Base-by-base conservation (phyloP, 1,139 yeast species). In the Candida sojae region DNA sequence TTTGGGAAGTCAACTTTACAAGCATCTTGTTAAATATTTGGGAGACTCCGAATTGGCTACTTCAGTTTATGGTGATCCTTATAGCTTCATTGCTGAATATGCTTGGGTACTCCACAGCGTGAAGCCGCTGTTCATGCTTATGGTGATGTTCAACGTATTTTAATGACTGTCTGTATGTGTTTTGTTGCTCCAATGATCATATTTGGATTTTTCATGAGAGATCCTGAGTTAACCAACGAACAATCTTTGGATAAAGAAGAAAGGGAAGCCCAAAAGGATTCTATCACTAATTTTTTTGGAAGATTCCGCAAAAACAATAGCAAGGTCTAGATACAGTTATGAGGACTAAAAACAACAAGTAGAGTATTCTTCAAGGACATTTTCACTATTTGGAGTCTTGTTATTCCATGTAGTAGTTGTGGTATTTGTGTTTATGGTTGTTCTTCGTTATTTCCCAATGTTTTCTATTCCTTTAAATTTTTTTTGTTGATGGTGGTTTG, bases 91-190 rank as follows among this genome's bases (percentile, higher is more conserved):
- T 45, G 49, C 49, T 2, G 49, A 48, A 2, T 59, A 70, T 50
- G 47, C 63, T 6, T 70, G 75, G 73, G 66, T 5, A 59, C 71
- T 8, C 58, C 65, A 5, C 68, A 59, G 44, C 67, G 77, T 62
- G 51, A 49, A 6, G 63, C 59, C 2, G 66, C 68, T 36, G 73
- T 67, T 13, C 43, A 48, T 31, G 72, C 71, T 6, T 72, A 71
- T 53, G 65, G 66, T 43, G 63, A 68, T 25, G 57, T 70, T 35
- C 76, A 72, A 58, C 62, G 60, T 45, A 57, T 68, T 33, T 62
- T 71, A 53, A 61, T 67, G 46, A 62, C 66, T 39, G 67, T 66
- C 37, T 67, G 68, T 6, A 53, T 72, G 30, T 59, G 62, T 35
- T 64, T 71, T 52, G 66, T 69, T 60, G 68, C 66, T 32, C 71